Conservation (phyloP, 2,329 filamentous ascomycete genomes). For the Beauveria bassiana region DNA sequence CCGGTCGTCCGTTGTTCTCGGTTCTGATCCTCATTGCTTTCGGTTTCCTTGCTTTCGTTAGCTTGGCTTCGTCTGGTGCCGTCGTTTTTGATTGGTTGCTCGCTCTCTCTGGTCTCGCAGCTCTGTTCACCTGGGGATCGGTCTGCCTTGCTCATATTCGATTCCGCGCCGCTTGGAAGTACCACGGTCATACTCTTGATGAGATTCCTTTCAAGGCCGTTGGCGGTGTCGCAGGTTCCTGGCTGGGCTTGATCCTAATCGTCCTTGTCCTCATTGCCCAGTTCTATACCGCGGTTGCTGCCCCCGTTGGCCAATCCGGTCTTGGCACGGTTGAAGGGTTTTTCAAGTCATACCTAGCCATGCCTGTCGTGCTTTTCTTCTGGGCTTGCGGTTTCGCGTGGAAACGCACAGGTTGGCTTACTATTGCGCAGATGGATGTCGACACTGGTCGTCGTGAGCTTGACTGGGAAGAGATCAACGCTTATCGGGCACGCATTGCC, state of each 20-base stretch:
- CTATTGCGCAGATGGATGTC: slow-evolving; percentile 54
- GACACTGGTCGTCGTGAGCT: slow-evolving; percentile 57
- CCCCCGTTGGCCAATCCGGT: slow-evolving; percentile 24
- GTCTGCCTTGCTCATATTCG: slow-evolving; percentile 41
- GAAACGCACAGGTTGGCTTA: slow-evolving; percentile 57
- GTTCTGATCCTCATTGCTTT: slow-evolving; percentile 39
- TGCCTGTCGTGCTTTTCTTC: slow-evolving; percentile 46
- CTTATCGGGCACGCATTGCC: slow-evolving; percentile 39
- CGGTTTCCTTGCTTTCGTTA: slow-evolving; percentile 41
- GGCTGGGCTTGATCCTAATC: slow-evolving; percentile 50
- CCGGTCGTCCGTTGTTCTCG: slow-evolving; percentile 41
- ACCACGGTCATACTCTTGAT: slow-evolving; percentile 51
- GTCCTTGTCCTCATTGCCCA: slow-evolving; percentile 43
- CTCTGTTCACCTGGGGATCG: slow-evolving; percentile 58
- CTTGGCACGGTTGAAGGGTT: slow-evolving; percentile 38
- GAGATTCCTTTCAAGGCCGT: slow-evolving; percentile 56
- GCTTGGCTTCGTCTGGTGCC: slow-evolving; percentile 35
- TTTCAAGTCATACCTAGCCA: slow-evolving; percentile 46
- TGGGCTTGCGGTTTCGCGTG: slow-evolving; percentile 52
- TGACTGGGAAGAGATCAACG: slow-evolving; percentile 55
- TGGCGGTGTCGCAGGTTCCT: slow-evolving; percentile 55
- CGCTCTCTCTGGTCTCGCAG: slow-evolving; percentile 53
- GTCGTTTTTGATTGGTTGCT: slow-evolving; percentile 57
- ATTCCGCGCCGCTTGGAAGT: slow-evolving; percentile 53
- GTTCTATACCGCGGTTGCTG: slow-evolving; percentile 43